A percentile compares a stretch with the other conserved stretches of the same genome.
phyloP scores from a whole-genome alignment of 306 rosid genomes.

The Trichosanthes cucumerina region DNA sequence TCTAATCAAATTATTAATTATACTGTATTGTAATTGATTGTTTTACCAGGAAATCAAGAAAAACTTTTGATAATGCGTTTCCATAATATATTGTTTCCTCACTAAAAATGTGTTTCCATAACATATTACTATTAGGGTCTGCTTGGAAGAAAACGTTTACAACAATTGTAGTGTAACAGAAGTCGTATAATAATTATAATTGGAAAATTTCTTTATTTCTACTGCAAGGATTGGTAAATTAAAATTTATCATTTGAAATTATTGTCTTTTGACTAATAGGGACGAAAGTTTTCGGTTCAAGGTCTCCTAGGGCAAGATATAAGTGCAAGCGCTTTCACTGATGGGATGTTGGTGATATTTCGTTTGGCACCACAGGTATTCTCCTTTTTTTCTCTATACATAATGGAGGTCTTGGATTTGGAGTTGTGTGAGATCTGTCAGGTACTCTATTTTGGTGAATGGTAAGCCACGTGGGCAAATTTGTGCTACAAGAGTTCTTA shows the following conservation, averaged over 20 bases:
- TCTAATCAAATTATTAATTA: not conserved
- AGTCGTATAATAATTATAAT: not conserved
- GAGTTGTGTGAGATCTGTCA: too few relatives aligned
- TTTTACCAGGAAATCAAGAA: not conserved
- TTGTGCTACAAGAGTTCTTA: too few relatives aligned
- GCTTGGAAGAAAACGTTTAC: not conserved
- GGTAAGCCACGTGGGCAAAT: too few relatives aligned
- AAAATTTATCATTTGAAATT: not conserved
- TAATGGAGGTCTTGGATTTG: too few relatives aligned
- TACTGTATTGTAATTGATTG: not conserved
- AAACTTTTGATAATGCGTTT: not conserved
- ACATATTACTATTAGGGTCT: not conserved
- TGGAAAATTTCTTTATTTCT: not conserved
- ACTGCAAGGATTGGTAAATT: not conserved
- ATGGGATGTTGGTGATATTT: slow-evolving; percentile 83
- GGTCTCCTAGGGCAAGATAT: slow-evolving; percentile 78
- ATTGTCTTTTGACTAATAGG: slow-evolving; percentile 36
- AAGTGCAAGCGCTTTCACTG: slow-evolving; percentile 46
- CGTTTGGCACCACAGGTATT: slow-evolving; percentile 98
- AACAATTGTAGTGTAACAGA: not conserved
- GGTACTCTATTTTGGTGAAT: too few relatives aligned
- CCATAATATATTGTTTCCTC: not conserved
- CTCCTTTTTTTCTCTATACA: slow-evolving; percentile 1
- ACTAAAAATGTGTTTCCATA: too few relatives aligned
- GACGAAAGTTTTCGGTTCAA: slow-evolving; percentile 79